A percentile compares a stretch with the other conserved stretches of the same genome.
These are phyloP conservation scores for Irpex rosettiformis DNA, from an alignment of 1,284 basidiomycete species.

Conservation along the genomic window DNA sequence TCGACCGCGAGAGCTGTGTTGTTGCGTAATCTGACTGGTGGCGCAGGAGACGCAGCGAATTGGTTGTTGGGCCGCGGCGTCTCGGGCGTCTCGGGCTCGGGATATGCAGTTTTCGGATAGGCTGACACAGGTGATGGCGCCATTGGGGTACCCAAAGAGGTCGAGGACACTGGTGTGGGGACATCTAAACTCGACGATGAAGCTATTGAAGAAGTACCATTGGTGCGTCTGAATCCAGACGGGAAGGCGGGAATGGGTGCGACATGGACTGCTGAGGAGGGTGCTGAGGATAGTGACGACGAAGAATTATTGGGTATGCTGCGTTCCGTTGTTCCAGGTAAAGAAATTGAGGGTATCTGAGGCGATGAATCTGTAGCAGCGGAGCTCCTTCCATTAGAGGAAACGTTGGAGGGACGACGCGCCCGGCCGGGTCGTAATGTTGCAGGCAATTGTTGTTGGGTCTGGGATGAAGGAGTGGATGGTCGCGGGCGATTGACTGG, in stretches of 20 bases:
- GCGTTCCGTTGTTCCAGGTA: constrained; percentile 20
- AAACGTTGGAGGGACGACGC: constrained; percentile 35
- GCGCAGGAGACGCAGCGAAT: constrained; percentile 11
- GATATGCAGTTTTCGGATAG: constrained; percentile 15
- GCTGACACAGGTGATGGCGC: constrained; percentile 26
- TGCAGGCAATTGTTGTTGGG: constrained; percentile 25
- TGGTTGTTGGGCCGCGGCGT: constrained; percentile 11
- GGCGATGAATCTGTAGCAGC: constrained; percentile 20
- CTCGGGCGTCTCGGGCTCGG: constrained; percentile 16
- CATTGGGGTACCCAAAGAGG: constrained; percentile 13
- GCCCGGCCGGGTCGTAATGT: constrained; percentile 33
- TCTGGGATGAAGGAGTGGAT: constrained; percentile 23
- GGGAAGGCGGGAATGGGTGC: not conserved
- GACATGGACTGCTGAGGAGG: constrained; percentile 6
- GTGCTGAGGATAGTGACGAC: constrained; percentile 11
- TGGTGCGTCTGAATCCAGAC: constrained; percentile 10
- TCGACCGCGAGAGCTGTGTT: constrained; percentile 8
- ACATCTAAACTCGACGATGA: constrained; percentile 23
- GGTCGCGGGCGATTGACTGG: constrained; percentile 18
- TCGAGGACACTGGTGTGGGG: constrained; percentile 23
- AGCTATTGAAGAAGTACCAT: constrained; percentile 16
- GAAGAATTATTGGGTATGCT: constrained; percentile 14
- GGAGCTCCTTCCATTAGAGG: constrained; percentile 23
- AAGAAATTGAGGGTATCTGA: constrained; percentile 24
- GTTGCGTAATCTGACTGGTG: constrained; percentile 20